Conservation (phyloP, 148 eudicot genomes). For the Vaccinium macrocarpon region DNA sequence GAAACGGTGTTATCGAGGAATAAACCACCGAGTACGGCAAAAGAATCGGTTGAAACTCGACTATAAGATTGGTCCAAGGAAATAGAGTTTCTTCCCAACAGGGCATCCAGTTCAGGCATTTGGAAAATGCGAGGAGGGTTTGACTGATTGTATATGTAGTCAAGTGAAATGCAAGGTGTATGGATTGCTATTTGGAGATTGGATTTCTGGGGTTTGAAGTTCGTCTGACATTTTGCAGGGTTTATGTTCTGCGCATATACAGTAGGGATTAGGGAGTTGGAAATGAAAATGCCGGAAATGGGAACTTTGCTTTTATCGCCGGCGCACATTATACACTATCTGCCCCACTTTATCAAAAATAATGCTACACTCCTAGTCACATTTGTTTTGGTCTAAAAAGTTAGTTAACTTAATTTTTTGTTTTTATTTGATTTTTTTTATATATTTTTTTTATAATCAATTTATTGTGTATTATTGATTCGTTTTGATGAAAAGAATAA, state of each 20-base stretch:
- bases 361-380: no score
- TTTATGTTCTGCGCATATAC: not conserved
- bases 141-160: not conserved
- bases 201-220: slow-evolving; percentile 18
- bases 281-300: slow-evolving; percentile 1
- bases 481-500: no score
- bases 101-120: slow-evolving; percentile 17
- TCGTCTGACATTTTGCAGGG: not conserved
- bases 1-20: slow-evolving; percentile 57
- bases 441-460: no score
- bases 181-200: not conserved
- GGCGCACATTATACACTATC: not conserved
- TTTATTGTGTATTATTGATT: no score
- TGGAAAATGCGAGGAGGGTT: not conserved
- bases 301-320: slow-evolving; percentile 14
- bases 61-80: not conserved
- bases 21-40: slow-evolving; percentile 42
- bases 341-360: no score
- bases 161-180: not conserved
- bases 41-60: slow-evolving; percentile 1
- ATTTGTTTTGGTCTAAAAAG: no score
- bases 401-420: no score
- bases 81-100: slow-evolving; percentile 4
- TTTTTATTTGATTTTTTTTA: no score
- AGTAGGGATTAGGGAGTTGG: not conserved